Conservation (phyloP, 257 asterid species). For the Marsdenia floribunda region DNA sequence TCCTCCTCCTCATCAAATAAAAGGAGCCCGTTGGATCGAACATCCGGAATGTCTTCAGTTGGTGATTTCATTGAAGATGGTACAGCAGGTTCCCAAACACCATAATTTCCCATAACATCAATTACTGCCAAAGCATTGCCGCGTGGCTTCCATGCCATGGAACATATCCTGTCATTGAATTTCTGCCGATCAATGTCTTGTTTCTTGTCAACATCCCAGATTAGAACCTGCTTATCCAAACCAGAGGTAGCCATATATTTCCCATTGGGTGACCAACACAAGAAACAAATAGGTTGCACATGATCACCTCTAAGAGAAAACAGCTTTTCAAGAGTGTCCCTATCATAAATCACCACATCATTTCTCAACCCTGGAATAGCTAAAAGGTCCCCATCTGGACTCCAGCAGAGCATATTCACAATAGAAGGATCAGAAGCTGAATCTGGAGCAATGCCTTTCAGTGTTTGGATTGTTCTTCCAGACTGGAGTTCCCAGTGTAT, state of each 20-base stretch:
- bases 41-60: constrained; percentile 70
- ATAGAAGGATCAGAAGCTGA: constrained; percentile 49
- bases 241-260: constrained; percentile 95
- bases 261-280: constrained; percentile 98
- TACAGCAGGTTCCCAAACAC: constrained; percentile 86
- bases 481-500: constrained; percentile 90
- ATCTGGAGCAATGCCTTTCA: constrained; percentile 75
- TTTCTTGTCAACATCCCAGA: constrained; percentile 93
- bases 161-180: constrained; percentile 60
- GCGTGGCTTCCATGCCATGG: constrained; percentile 91
- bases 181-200: constrained; percentile 92
- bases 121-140: constrained; percentile 91
- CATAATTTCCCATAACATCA: constrained; percentile 79
- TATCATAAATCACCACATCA: constrained; percentile 89
- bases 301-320: constrained; percentile 91
- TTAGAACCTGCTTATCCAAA: constrained; percentile 70
- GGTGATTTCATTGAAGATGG: constrained; percentile 96
- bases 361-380: constrained; percentile 94
- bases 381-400: constrained; percentile 92
- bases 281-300: constrained; percentile 65
- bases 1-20: constrained; percentile 53
- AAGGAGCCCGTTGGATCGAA: constrained; percentile 57
- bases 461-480: constrained; percentile 70
- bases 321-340: constrained; percentile 91
- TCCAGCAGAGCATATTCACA: constrained; percentile 73